Evolutionary conservation across 768 basidiomycete genomes (phyloP), one percentile per base, ranked within the genome.

Genomic region (Mycena alexandri): DNA sequence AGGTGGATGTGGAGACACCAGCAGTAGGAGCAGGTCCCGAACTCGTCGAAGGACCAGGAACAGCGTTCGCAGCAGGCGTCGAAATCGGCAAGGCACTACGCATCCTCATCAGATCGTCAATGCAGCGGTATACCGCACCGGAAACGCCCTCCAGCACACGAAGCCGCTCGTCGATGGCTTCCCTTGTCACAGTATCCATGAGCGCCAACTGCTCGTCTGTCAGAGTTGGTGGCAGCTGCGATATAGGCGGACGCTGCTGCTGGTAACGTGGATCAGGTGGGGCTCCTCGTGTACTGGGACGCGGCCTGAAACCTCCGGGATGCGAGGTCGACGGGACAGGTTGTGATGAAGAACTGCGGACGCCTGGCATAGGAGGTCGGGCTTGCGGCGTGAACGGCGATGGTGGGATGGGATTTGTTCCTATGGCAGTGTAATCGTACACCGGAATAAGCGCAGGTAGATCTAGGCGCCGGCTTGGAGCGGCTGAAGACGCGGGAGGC

Each of bases 121-220:
- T 85, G 72, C 94, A 90, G 21, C 85, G 84, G 74, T 87, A 88
- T n/a, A 95, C 82, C 4, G 89, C 86, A 42, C 83, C 83, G 43
- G 94, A 93, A 43, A 96, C 91, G 19, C 89, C 86, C 78, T 95
- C 90, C 42, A 98, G 79, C 43, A 94, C 85, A 47, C 89, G 84
- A 67, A 98, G 78, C 61, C 94, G 87, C 72, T 95, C 94, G 70
- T 96, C 93, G 54, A 98, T 92, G 8, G 92, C 91, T 70, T 93
- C 92, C 60, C 93, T 83, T 29, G 93, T 94, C 43, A 90, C 75
- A 29, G 73, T 79, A 69, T 95, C 93, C 78, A 95, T 79, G 21
- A 83, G 78, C 19, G 84, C 80, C 14, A 95, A 81, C 72, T 94
- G 92, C 44, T 86, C 86, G 17, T 89, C 87, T 7, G 84, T 88